Evolutionary conservation across 495 filamentous ascomycete species (phyloP), one percentile per base, ranked within the genome.

Genomic region (Rhizodiscina lignyota): DNA sequence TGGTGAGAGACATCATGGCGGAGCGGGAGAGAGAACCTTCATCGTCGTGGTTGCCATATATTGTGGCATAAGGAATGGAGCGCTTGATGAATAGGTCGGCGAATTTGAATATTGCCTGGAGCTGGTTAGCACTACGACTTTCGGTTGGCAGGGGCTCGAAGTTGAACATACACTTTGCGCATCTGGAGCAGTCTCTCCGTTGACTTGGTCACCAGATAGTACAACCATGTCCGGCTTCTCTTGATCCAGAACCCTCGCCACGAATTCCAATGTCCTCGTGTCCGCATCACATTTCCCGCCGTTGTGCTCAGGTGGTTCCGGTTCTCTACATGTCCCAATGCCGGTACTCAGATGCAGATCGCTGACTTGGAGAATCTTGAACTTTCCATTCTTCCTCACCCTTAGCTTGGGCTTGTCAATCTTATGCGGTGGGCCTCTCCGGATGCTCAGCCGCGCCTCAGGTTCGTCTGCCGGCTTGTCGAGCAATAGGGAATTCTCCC

Each of bases 21-120:
- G 65, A 57, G 17, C 91, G 77, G 17, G 72, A 67, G 37, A 93
- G 64, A 32, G 83, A 67, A 12, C 81, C 80, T 63, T 94, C 87
- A 52, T 96, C 85, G 51, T 97, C 89, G 55, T 97, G 89, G 51
- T 97, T 97, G 28, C 89, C 89, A 48, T 94, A 92, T 36, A 97
- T 96, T 32, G 77, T 73, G 24, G 84, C 87, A 47, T 87, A 97
- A 0, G 89, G 91, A 28, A 94, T 79, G 44, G 80, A 79, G 50
- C 77, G 83, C 49, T 83, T 71, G 41, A 87, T 77, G 33, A 97
- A 70, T 2, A 87, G 62, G 40, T 83, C 77, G 13, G 83, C 84
- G 41, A 84, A 83, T 56, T 97, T 97, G 64, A 92, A 93, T 32
- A 97, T 72, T 4, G 87, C 83, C 66, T 75, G 27, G 1, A 20